Evolutionary conservation across 352 stramenopile genomes (phyloP).

Genomic region (Pythium dissimile): DNA sequence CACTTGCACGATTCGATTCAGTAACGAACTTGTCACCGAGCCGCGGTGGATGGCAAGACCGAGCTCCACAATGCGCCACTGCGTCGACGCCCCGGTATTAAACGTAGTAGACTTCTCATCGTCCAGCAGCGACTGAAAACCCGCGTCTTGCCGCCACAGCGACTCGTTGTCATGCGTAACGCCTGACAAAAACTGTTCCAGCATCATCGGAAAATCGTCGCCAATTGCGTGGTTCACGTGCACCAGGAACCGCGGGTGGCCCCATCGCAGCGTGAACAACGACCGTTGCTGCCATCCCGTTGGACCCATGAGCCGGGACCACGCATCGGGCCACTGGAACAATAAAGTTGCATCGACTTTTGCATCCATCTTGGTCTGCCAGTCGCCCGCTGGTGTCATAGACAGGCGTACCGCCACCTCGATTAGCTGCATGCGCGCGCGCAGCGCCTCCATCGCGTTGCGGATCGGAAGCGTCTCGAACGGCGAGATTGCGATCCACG

Average conservation of each 20-base stretch:
- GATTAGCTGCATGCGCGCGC: background rate
- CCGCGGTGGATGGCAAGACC: background rate
- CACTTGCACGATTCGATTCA: background rate
- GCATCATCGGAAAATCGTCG: background rate
- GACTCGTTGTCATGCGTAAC: background rate
- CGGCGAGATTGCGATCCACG: background rate
- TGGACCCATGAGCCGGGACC: background rate
- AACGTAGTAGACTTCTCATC: background rate
- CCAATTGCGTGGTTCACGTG: background rate
- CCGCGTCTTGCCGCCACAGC: background rate
- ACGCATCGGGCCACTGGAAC: background rate
- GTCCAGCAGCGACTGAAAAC: background rate
- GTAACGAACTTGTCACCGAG: background rate
- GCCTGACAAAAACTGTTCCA: background rate
- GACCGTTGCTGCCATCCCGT: background rate
- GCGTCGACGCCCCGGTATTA: background rate
- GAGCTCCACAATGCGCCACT: background rate
- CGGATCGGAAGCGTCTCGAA: background rate
- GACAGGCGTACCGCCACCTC: background rate
- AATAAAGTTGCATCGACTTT: too few species aligned
- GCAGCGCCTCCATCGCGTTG: background rate
- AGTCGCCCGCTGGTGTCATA: background rate
- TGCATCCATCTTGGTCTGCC: background rate
- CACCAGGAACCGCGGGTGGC: background rate
- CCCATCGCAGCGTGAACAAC: background rate